phyloP scores from a whole-genome alignment of 2,329 filamentous ascomycete genomes.

The Penicillium glabrum region DNA sequence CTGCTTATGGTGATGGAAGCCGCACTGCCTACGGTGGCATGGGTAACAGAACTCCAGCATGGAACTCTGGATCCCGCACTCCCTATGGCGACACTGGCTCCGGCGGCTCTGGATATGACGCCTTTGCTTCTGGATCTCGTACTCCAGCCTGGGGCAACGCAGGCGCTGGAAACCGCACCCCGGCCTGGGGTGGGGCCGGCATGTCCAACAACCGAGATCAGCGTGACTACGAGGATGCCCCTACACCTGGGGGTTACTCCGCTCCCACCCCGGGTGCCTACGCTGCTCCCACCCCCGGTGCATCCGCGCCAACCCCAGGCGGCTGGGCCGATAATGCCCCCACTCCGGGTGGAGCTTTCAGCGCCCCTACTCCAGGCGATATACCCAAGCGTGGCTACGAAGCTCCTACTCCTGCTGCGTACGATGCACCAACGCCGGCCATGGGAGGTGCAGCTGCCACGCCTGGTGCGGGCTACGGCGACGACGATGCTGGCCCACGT shows the following conservation, averaged over 20 bases:
- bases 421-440: constrained; percentile 53
- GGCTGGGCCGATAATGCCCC: constrained; percentile 47
- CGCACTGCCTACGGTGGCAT: constrained; percentile 71
- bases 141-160: constrained; percentile 70
- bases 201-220: constrained; percentile 27
- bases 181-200: constrained; percentile 43
- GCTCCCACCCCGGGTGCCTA: constrained; percentile 65
- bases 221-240: constrained; percentile 65
- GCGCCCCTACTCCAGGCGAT: constrained; percentile 45
- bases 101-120: constrained; percentile 64
- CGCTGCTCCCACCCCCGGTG: constrained; percentile 67
- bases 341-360: constrained; percentile 46
- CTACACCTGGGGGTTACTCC: constrained; percentile 69
- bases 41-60: constrained; percentile 70
- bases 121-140: constrained; percentile 69
- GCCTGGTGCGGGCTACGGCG: constrained; percentile 38
- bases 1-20: constrained; percentile 68
- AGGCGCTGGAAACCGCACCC: constrained; percentile 46
- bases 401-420: constrained; percentile 24
- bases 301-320: constrained; percentile 56
- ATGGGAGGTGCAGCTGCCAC: constrained; percentile 39
- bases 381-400: constrained; percentile 27
- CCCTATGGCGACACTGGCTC: constrained; percentile 62
- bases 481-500: constrained; percentile 43
- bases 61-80: constrained; percentile 77